These are phyloP conservation scores for Sequoiadendron giganteum DNA, from an alignment of 75 land plant genomes.

Conservation along the genomic window DNA sequence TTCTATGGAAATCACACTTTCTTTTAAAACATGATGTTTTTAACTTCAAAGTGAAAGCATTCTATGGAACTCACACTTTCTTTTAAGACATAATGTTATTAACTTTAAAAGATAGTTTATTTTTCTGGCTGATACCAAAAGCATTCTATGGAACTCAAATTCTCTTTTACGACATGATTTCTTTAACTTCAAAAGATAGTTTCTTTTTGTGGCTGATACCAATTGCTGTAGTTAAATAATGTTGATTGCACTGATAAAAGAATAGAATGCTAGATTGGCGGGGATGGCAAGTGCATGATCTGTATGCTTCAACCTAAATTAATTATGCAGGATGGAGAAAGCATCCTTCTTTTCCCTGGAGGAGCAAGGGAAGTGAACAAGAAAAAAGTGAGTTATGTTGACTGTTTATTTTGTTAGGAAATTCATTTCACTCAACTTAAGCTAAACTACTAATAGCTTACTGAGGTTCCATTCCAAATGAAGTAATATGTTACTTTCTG, in stretches of 20 bases:
- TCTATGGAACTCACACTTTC: not conserved
- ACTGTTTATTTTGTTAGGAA: not conserved
- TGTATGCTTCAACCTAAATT: not conserved
- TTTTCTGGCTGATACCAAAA: no score
- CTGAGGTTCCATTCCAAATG: not conserved
- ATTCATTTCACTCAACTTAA: not conserved
- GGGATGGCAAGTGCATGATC: no score
- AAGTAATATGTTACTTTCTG: not conserved
- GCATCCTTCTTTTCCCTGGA: constrained; percentile 41
- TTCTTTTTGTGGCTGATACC: not conserved
- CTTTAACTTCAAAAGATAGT: no score
- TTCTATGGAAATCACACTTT: no score
- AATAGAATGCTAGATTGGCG: no score
- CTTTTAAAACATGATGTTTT: no score
- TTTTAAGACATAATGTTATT: not conserved
- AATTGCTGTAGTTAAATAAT: not conserved
- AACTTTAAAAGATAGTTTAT: not conserved
- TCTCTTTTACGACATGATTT: no score
- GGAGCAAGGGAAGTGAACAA: constrained; percentile 54
- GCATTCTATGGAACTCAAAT: no score
- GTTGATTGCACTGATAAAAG: not conserved
- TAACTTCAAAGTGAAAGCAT: not conserved
- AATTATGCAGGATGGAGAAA: constrained; percentile 32
- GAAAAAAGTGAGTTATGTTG: constrained; percentile 30
- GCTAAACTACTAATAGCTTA: not conserved